These are phyloP conservation scores for Maudiozyma serrabonitensis DNA, from an alignment of 805 yeast genomes.

Conservation along the genomic window DNA sequence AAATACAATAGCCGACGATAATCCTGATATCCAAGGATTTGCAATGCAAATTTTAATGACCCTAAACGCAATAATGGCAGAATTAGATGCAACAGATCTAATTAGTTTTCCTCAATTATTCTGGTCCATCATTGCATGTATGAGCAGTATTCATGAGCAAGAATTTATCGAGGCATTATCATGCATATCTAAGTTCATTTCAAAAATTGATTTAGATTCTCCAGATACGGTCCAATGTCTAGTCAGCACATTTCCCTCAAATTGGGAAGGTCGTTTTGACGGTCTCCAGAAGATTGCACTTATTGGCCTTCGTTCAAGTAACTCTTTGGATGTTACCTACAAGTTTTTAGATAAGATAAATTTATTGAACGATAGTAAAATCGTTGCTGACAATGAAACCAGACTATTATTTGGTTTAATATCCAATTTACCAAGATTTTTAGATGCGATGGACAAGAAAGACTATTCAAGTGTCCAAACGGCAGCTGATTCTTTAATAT, in stretches of 20 bases:
- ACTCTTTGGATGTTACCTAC: slow-evolving; percentile 69
- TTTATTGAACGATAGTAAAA: slow-evolving; percentile 56
- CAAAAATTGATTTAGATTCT: slow-evolving; percentile 78
- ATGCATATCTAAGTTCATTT: slow-evolving; percentile 68
- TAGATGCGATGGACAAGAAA: slow-evolving; percentile 63
- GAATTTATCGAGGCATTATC: slow-evolving; percentile 86
- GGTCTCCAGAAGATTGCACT: slow-evolving; percentile 74
- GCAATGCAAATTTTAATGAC: slow-evolving; percentile 97
- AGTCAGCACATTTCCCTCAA: slow-evolving; percentile 80
- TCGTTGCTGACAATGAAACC: slow-evolving; percentile 63
- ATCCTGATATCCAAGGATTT: slow-evolving; percentile 87
- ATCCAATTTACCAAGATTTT: slow-evolving; percentile 73
- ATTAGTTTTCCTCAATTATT: slow-evolving; percentile 87
- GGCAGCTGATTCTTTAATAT: slow-evolving; percentile 48
- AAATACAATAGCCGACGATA: slow-evolving; percentile 84
- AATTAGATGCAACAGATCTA: slow-evolving; percentile 64
- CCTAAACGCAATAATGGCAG: slow-evolving; percentile 82
- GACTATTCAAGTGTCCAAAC: slow-evolving; percentile 41
- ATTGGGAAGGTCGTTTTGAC: slow-evolving; percentile 91
- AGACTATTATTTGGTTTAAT: slow-evolving; percentile 64
- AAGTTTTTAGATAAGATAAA: slow-evolving; percentile 65
- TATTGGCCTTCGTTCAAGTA: slow-evolving; percentile 75
- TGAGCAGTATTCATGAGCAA: slow-evolving; percentile 82
- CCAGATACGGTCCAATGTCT: slow-evolving; percentile 78
- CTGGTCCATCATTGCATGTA: slow-evolving; percentile 91